phyloP scores from a whole-genome alignment of 2,329 filamentous ascomycete species.

The Cladobotryum protrusum region DNA sequence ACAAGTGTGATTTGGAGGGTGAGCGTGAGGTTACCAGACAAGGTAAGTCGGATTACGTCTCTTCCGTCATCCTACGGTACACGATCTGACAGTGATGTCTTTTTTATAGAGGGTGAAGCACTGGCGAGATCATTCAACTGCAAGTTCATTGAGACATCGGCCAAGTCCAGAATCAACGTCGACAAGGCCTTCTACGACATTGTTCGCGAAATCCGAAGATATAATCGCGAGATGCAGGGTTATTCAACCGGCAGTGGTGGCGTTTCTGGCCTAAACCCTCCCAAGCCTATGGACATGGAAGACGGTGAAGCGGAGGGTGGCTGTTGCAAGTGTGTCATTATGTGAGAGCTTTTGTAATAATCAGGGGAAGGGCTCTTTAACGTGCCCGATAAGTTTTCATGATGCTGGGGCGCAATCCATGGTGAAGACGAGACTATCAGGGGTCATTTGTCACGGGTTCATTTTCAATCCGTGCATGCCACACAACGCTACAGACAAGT shows the following conservation, averaged over 20 bases:
- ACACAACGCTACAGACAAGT: slow-evolving; percentile 6
- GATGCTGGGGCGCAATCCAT: slow-evolving; percentile 10
- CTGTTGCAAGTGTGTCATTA: slow-evolving; percentile 86
- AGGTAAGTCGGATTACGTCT: slow-evolving; percentile 51
- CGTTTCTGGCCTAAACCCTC: slow-evolving; percentile 53
- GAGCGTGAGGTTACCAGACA: slow-evolving; percentile 88
- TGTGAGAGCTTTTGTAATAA: slow-evolving; percentile 49
- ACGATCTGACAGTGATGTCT: neutral
- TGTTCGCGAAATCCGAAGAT: slow-evolving; percentile 93
- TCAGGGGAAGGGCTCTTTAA: neutral
- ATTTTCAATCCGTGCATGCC: neutral
- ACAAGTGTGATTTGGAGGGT: slow-evolving; percentile 96
- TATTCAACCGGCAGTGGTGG: slow-evolving; percentile 67
- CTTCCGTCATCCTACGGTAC: too few relatives aligned
- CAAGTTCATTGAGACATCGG: slow-evolving; percentile 98
- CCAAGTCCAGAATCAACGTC: slow-evolving; percentile 96
- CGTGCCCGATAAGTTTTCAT: slow-evolving; percentile 3
- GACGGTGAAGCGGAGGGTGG: slow-evolving; percentile 62
- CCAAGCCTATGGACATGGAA: slow-evolving; percentile 73
- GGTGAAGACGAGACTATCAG: slow-evolving; percentile 6
- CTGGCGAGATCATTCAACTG: slow-evolving; percentile 84
- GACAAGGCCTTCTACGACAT: slow-evolving; percentile 99
- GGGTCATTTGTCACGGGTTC: slow-evolving; percentile 7
- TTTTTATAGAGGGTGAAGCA: slow-evolving; percentile 71
- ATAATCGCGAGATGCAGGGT: slow-evolving; percentile 96